Percentiles rank a stretch among this genome's conserved stretches.
These are phyloP conservation scores for Pichia paraexigua DNA, from an alignment of 805 yeast genomes.

Conservation along the genomic window DNA sequence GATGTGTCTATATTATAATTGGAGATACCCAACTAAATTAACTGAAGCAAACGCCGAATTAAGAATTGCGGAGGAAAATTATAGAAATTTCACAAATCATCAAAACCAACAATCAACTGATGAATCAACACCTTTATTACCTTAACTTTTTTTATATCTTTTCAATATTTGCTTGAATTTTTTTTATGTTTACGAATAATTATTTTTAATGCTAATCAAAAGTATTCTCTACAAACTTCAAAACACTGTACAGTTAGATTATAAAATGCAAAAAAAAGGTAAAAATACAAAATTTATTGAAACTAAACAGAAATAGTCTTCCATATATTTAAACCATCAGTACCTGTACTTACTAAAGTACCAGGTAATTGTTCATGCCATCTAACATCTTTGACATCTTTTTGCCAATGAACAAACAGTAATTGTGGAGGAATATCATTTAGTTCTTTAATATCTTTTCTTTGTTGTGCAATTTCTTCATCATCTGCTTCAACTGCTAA, in stretches of 20 bases:
- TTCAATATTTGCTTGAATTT: background rate
- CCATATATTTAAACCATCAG: slow-evolving; percentile 92
- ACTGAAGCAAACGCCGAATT: slow-evolving; percentile 19
- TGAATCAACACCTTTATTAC: slow-evolving; percentile 4
- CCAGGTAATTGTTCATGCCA: slow-evolving; percentile 99
- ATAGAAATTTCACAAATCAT: background rate
- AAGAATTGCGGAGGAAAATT: slow-evolving; percentile 11
- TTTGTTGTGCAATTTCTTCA: slow-evolving; percentile 86
- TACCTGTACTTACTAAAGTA: slow-evolving; percentile 86
- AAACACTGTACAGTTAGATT: background rate
- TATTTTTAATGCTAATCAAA: background rate
- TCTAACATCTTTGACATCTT: slow-evolving; percentile 93
- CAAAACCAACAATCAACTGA: background rate
- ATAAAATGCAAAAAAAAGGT: background rate
- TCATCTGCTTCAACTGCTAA: slow-evolving; percentile 98
- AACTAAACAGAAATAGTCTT: slow-evolving; percentile 84
- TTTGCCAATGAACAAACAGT: slow-evolving; percentile 96
- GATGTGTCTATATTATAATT: slow-evolving; percentile 51
- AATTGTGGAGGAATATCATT: slow-evolving; percentile 92
- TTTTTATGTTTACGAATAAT: background rate
- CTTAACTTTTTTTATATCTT: background rate
- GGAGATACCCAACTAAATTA: slow-evolving; percentile 14
- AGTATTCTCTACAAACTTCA: background rate
- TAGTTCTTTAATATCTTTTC: slow-evolving; percentile 67
- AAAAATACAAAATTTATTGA: background rate